A percentile compares a stretch with the other conserved stretches of the same genome.
Conservation (phyloP, 129 eudicot genomes). For the Escallonia rubra region DNA sequence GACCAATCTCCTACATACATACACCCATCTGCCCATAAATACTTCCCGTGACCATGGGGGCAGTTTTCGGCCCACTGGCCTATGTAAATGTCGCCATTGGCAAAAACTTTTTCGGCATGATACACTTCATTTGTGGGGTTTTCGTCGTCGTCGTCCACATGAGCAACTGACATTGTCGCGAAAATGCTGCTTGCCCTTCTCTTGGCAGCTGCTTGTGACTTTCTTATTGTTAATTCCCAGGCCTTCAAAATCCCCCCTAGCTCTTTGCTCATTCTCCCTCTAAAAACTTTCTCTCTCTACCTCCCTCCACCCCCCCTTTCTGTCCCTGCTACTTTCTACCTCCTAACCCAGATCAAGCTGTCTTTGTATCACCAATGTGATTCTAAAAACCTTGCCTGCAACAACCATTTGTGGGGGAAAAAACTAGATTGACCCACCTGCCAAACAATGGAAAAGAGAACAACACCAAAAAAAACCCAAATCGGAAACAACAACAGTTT, state of each 20-base stretch:
- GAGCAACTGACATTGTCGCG: slow-evolving; percentile 92
- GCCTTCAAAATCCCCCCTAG: slow-evolving; percentile 54
- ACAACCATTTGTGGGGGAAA: slow-evolving; percentile 15
- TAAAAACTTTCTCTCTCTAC: slow-evolving; percentile 2
- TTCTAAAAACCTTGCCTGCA: slow-evolving; percentile 20
- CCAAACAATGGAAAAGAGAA: slow-evolving; percentile 4
- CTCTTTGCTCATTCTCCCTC: slow-evolving; percentile 59
- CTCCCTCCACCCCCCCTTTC: not conserved
- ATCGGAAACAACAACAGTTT: slow-evolving; percentile 6
- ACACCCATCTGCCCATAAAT: slow-evolving; percentile 81
- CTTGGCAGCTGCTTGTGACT: slow-evolving; percentile 43
- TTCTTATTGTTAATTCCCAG: slow-evolving; percentile 40
- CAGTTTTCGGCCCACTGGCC: slow-evolving; percentile 66
- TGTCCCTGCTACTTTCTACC: not conserved
- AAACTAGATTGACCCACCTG: not conserved
- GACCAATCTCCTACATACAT: slow-evolving; percentile 77
- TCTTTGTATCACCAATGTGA: slow-evolving; percentile 25
- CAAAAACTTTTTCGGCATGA: slow-evolving; percentile 41
- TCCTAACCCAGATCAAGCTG: slow-evolving; percentile 35
- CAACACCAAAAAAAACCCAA: slow-evolving; percentile 4
- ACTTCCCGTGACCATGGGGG: slow-evolving; percentile 85
- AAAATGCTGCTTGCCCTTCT: slow-evolving; percentile 59
- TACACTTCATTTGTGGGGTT: slow-evolving; percentile 22
- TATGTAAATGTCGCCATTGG: slow-evolving; percentile 57
- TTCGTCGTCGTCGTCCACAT: slow-evolving; percentile 62